Evolutionary conservation across 73 alveolate genomes (phyloP), one percentile per base, ranked within the genome.

Genomic region (Paramecium primaurelia): DNA sequence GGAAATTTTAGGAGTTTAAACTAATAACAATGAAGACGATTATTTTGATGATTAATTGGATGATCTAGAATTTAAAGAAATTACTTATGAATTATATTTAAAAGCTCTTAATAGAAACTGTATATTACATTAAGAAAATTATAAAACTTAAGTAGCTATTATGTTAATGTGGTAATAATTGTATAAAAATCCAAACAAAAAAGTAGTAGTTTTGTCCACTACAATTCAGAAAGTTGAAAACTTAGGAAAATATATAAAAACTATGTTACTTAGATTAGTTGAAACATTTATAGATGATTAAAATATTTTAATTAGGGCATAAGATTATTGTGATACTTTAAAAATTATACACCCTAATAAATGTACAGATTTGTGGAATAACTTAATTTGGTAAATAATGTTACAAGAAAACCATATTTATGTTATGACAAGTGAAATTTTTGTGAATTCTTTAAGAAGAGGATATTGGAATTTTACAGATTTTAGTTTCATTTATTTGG

Each of bases 151-250:
- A 18, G 32, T 54, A 4, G 69, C 69, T 4, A 20, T 8, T 18
- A 18, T 54, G 91, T 45, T 89, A 3, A 89, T 89, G 77, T 80
- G 77, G 91, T 12, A 80, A 11, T 40, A 47, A 4, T 54, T 54
- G 32, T 54, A 54, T 16, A 54, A 18, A n/a, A 16, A 54, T 18
- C 11, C 69, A 54, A 54, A 54, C 69, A 54, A 54, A 54, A 54
- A 54, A 54, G 69, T 54, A 3, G 69, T 18, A 18, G 22, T 54
- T 54, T 54, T 54, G 14, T 16, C 36, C 2, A 18, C 69, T 3
- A 54, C 69, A 54, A 54, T 54, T 54, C 32, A 20, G 22, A 54
- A 54, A 18, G 69, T 8, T n/a, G 69, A n/a, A n/a, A 44, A 1
- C 49, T 18, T 18, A 80, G 91, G 77, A 6, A 25, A 59, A 25